These are phyloP conservation scores for Talinum fruticosum DNA, from an alignment of 148 eudicot genomes.

Conservation along the genomic window DNA sequence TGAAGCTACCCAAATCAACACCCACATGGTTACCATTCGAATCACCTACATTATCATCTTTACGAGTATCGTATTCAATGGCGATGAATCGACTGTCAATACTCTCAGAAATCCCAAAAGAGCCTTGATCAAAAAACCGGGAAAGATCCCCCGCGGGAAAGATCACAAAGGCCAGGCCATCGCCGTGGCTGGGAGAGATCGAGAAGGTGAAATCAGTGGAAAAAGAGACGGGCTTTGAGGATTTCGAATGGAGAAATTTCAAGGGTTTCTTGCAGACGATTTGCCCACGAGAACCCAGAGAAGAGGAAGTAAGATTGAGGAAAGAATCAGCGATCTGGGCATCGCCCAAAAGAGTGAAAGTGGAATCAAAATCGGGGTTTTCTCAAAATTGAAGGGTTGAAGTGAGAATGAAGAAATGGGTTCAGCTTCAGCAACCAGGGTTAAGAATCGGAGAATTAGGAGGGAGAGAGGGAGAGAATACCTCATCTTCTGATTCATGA, in stretches of 20 bases:
- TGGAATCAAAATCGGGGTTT: constrained; percentile 33
- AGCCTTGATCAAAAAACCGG: constrained; percentile 26
- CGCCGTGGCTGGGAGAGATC: constrained; percentile 44
- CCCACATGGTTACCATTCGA: constrained; percentile 53
- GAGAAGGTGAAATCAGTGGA: constrained; percentile 61
- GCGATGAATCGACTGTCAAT: constrained; percentile 33
- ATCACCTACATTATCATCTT: constrained; percentile 42
- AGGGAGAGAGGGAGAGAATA: constrained; percentile 11
- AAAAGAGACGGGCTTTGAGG: constrained; percentile 41
- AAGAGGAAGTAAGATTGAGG: constrained; percentile 35
- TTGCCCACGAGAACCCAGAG: constrained; percentile 43
- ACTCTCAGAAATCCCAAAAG: constrained; percentile 32
- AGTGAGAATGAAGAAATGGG: constrained; percentile 38
- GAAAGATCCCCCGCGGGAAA: constrained; percentile 30
- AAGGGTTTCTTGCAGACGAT: constrained; percentile 43
- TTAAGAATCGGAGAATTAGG: constrained; percentile 28
- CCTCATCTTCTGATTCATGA: constrained; percentile 22
- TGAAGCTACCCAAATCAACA: constrained; percentile 43
- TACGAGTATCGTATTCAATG: constrained; percentile 49
- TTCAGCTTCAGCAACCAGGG: constrained; percentile 38
- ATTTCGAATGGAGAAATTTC: constrained; percentile 29
- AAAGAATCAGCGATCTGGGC: constrained; percentile 39
- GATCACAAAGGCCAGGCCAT: constrained; percentile 53
- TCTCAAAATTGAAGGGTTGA: constrained; percentile 31
- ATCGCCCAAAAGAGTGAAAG: constrained; percentile 54